Percentiles rank a stretch among this genome's conserved stretches.
Evolutionary conservation across 805 yeast genomes (phyloP).

Genomic region (Phaffomyces antillensis): DNA sequence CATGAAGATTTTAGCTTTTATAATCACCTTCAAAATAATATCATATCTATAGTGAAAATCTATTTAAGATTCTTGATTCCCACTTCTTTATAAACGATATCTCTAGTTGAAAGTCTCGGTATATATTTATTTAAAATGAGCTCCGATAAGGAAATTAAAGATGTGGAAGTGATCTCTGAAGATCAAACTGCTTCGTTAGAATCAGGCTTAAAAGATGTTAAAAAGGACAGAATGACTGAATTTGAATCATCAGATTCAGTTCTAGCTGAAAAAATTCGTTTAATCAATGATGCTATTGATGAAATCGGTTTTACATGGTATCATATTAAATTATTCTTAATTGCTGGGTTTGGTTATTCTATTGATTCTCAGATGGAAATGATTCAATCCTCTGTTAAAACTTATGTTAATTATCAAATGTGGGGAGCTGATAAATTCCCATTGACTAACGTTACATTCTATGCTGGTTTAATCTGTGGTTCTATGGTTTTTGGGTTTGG

Average conservation of each 20-base stretch:
- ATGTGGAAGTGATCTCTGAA: too few species aligned
- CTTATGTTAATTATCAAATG: slow-evolving; percentile 41
- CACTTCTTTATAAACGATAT: too few species aligned
- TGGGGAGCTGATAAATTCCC: slow-evolving; percentile 31
- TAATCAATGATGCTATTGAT: slow-evolving; percentile 48
- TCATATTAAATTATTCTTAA: slow-evolving; percentile 35
- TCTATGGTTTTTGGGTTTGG: slow-evolving; percentile 45
- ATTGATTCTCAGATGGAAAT: slow-evolving; percentile 44
- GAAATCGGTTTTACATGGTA: slow-evolving; percentile 56
- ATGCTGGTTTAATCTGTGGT: slow-evolving; percentile 43
- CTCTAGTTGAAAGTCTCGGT: too few species aligned
- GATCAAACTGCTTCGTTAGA: not conserved
- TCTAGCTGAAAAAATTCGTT: slow-evolving; percentile 30
- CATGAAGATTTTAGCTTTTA: too few species aligned
- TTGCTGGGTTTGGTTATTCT: slow-evolving; percentile 49
- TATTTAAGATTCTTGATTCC: too few species aligned
- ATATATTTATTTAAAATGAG: too few species aligned
- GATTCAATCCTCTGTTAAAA: slow-evolving; percentile 38
- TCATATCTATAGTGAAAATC: too few species aligned
- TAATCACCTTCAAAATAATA: too few species aligned
- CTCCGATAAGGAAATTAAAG: too few species aligned
- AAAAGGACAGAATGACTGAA: slow-evolving; percentile 8
- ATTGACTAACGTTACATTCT: slow-evolving; percentile 36
- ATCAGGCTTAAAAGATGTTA: not conserved
- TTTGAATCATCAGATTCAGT: slow-evolving; percentile 25